Base-by-base conservation (phyloP, 2,329 filamentous ascomycete species). In the Talaromyces sp. region DNA sequence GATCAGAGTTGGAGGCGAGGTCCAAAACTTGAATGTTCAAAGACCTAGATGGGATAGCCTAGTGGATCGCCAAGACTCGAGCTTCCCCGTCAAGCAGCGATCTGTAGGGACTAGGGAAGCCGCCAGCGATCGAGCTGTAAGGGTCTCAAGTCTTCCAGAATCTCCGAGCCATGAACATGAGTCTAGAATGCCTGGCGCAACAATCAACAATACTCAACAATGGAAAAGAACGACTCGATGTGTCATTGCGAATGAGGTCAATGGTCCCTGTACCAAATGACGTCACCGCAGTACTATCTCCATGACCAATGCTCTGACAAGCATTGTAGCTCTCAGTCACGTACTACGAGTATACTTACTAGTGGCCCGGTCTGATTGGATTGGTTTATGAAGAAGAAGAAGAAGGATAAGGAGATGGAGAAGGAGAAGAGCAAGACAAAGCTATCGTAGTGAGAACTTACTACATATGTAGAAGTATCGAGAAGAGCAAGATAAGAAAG, bases 41-140 rank as follows among this genome's bases (percentile, higher is more conserved):
- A 48, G 44, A 16, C 23, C 23, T n/a, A 16, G 9, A 46, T 25
- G 50, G 50, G 14, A 37, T 42, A 42, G 21, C 4, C 54, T 28
- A 18, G 54, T 40, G 54, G 54, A 57, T 57, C 35, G 35, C 54
- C 35, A 57, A 57, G 54, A 57, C 54, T 18, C 6, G n/a, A 5
- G 2, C 8, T 56, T 6, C 16, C 25, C n/a, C 14, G 37, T 39
- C 40, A 44, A 9, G 18, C 40, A 18, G 9, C 35, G 54, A 56
- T 56, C 54, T 23, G 33, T 40, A 18, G 35, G 54, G 35, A 56
- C 18, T 40, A 18, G 35, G 54, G 35, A 56, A 37, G 54, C 18
- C 35, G 52, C 46, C 23, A 31, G 46, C 46, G 14, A 28, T 31
- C 28, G 23, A n/a, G 46, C 46, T 21, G n/a, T 42, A n/a, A 44